phyloP scores from a whole-genome alignment of 495 filamentous ascomycete genomes.

The Neurospora sp. region DNA sequence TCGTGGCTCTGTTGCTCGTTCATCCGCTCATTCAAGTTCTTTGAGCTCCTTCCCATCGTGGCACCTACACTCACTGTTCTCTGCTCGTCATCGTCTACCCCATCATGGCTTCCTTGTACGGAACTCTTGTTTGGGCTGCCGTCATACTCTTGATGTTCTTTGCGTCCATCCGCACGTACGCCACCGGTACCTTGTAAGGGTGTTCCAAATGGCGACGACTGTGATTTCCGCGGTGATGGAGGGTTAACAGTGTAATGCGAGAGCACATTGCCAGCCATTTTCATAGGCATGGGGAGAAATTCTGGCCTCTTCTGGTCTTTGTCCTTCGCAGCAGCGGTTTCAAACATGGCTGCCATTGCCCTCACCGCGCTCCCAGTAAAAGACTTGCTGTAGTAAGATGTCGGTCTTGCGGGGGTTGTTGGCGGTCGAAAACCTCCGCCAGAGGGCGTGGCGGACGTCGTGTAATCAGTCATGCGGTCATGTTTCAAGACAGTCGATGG shows the following conservation, averaged over 20 bases:
- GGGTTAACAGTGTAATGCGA: slow-evolving; percentile 21
- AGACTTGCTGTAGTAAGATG: not conserved
- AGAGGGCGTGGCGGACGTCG: not conserved
- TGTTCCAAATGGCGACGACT: not conserved
- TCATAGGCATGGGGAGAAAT: not conserved
- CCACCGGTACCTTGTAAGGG: not conserved
- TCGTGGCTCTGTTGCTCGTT: not conserved
- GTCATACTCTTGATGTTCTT: not conserved
- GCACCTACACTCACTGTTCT: not conserved
- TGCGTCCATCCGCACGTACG: not conserved
- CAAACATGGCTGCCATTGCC: slow-evolving; percentile 35
- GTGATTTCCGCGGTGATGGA: slow-evolving; percentile 5
- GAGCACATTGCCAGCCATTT: slow-evolving; percentile 12
- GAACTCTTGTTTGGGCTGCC: not conserved
- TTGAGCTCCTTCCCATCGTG: not conserved
- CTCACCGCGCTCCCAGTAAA: slow-evolving; percentile 24
- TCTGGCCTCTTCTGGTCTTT: not conserved
- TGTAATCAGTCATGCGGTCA: not conserved
- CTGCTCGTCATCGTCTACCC: not conserved
- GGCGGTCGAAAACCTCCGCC: not conserved
- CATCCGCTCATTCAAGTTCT: not conserved
- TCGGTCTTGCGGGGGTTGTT: not conserved
- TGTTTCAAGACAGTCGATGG: not conserved
- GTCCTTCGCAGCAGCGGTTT: slow-evolving; percentile 17
- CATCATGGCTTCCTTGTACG: not conserved